phyloP scores from a whole-genome alignment of 2,329 filamentous ascomycete species.

The Colletotrichum tofieldiae region DNA sequence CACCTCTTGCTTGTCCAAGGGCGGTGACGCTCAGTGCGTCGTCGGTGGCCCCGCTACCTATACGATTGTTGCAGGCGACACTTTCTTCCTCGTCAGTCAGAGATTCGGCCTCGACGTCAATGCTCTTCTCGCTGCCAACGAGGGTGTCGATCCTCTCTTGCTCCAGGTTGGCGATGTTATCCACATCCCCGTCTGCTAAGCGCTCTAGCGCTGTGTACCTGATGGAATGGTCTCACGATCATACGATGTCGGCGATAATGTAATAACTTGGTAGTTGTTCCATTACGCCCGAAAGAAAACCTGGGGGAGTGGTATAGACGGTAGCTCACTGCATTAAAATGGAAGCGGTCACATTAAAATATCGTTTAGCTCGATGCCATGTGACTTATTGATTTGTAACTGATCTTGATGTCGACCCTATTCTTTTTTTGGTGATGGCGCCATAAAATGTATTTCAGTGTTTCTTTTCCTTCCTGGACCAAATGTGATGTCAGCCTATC shows the following conservation, averaged over 20 bases:
- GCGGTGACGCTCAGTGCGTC: conserved; percentile 16
- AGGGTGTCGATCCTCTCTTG: conserved; percentile 14
- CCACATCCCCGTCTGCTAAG: conserved; percentile 32
- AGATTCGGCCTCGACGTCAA: conserved; percentile 16
- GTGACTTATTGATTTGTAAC: rapidly evolving
- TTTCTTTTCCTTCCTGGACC: background rate
- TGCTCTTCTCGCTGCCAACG: conserved; percentile 23
- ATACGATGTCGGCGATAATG: background rate
- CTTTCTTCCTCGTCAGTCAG: conserved; percentile 30
- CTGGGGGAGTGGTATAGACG: conserved; percentile 10
- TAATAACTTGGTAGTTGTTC: background rate
- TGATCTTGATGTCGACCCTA: background rate
- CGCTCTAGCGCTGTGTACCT: rapidly evolving
- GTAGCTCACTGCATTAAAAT: conserved; percentile 1
- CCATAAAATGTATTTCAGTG: background rate
- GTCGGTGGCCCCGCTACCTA: background rate
- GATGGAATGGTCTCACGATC: background rate
- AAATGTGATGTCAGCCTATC: background rate
- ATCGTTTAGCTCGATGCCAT: background rate
- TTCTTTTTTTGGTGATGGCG: no score
- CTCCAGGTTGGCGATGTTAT: conserved; percentile 24
- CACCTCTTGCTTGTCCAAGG: conserved; percentile 29
- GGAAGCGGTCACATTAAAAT: background rate
- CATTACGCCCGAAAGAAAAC: background rate
- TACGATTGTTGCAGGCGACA: conserved; percentile 24